Evolutionary conservation across 1,139 yeast genomes (phyloP).

Genomic region (Hyphopichia buzzinii): DNA sequence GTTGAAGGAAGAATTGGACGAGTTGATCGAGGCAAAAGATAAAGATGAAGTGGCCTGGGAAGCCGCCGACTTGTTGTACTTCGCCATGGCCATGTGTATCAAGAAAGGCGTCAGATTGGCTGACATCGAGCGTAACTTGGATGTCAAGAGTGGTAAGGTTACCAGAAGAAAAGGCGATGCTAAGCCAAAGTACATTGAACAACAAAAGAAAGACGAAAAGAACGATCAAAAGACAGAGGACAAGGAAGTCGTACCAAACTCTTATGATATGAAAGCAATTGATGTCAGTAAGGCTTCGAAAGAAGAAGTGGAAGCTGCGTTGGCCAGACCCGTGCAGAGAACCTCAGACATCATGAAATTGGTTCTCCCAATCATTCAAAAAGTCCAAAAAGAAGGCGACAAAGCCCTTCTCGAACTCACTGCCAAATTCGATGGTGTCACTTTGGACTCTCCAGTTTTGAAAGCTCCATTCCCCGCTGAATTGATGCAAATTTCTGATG

Average conservation of each 20-base stretch:
- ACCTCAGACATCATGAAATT: constrained; percentile 89
- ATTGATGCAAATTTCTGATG: constrained; percentile 72
- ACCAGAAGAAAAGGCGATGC: constrained; percentile 97
- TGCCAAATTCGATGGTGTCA: constrained; percentile 85
- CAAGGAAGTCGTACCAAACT: constrained; percentile 14
- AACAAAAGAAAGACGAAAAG: constrained; percentile 13
- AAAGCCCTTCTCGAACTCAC: constrained; percentile 83
- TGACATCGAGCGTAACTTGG: constrained; percentile 83
- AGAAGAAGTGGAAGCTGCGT: constrained; percentile 52
- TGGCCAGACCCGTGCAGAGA: constrained; percentile 87
- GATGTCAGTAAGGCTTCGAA: constrained; percentile 44
- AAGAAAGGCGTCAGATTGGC: constrained; percentile 75
- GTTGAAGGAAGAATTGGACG: constrained; percentile 95
- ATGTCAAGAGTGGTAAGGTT: constrained; percentile 78
- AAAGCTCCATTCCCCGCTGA: constrained; percentile 83
- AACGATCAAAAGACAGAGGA: constrained; percentile 8
- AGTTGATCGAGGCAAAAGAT: constrained; percentile 73
- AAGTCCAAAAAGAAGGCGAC: constrained; percentile 78
- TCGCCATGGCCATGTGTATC: constrained; percentile 83
- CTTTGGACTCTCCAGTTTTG: constrained; percentile 67
- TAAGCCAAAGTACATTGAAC: constrained; percentile 60
- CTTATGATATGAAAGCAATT: constrained; percentile 62
- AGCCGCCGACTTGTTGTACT: constrained; percentile 92
- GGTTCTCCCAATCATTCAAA: constrained; percentile 83
- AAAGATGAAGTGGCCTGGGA: constrained; percentile 85